Evolutionary conservation across 805 yeast species (phyloP).

Genomic region (Dipodascus albidus): DNA sequence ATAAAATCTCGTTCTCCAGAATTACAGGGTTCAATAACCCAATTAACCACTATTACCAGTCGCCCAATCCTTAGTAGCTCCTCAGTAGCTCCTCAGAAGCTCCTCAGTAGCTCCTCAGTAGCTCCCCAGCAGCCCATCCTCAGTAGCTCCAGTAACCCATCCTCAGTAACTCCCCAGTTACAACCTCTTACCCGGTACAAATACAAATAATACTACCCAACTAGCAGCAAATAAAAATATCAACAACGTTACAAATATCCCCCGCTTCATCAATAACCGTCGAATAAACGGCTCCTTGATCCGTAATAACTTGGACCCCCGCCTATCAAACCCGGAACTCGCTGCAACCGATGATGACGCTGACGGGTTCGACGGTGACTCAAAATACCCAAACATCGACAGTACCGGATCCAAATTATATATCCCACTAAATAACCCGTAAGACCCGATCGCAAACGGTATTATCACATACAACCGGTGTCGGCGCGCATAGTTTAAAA

Average conservation of each 20-base stretch:
- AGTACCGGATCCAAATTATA: conserved; percentile 79
- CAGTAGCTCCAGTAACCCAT: too few relatives aligned
- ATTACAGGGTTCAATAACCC: too few relatives aligned
- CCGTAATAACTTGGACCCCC: conserved; percentile 29
- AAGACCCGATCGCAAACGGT: conserved; percentile 72
- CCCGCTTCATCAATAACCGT: conserved; percentile 49
- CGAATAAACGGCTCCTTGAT: conserved; percentile 66
- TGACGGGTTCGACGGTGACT: conserved; percentile 20
- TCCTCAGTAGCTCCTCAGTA: too few relatives aligned
- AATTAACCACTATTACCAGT: too few relatives aligned
- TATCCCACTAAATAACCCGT: conserved; percentile 55
- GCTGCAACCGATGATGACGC: too few relatives aligned
- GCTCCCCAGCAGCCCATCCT: too few relatives aligned
- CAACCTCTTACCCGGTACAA: conserved; percentile 80
- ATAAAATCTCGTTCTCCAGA: too few relatives aligned
- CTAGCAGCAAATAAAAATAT: conserved; percentile 55
- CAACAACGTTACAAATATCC: conserved; percentile 56
- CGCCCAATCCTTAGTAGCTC: too few relatives aligned
- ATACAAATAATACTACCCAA: conserved; percentile 61
- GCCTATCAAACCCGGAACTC: neutral
- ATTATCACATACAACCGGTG: conserved; percentile 60
- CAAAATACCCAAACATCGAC: conserved; percentile 57
- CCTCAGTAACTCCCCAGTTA: too few relatives aligned
- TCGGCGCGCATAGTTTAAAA: conserved; percentile 50
- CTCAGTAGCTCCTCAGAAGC: too few relatives aligned